Base-by-base conservation (phyloP, 331 rosid genomes). In the Phaseolus coccineus region DNA sequence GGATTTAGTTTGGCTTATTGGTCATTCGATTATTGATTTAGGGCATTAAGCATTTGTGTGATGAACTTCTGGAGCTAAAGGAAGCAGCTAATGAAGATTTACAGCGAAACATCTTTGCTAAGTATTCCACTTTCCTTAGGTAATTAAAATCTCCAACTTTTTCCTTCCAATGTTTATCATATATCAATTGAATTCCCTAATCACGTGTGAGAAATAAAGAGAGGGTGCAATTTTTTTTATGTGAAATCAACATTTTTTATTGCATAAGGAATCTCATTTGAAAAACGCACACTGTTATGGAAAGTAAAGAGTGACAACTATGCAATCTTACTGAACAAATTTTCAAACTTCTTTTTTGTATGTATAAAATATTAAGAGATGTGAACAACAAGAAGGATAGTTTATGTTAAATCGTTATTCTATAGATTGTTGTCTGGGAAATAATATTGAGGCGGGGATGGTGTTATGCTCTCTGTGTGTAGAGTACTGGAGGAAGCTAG, bases 41-140 rank as follows among this genome's bases (percentile, higher is more conserved):
- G 97, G 96, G 97, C 13, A 89, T 91, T 55, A 88, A 87, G 68
- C 97, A 91, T 85, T 84, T 93, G 28, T 93, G 97, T 78, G 85
- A 86, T 19, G 97, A 93, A 55, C 91, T 91, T 37, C 64, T 80
- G 5, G 96, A 93, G 88, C 87, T 93, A 30, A 87, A 88, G 87
- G 87, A 44, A 37, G 91, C 80, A 30, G 91, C 97, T 33, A 77
- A 61, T 74, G 88, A 84, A 62, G 94, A 85, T 44, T 89, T 93
- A 53, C 87, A 84, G 44, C 79, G 58, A 67, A 87, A 84, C 83
- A 77, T 89, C 2, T 76, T 84, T 73, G 79, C 89, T 6, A 88
- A 87, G 63, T 93, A 83, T 84, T 84, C 89, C 11, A 87, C 85
- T 53, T 91, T 93, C 58, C 78, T 91, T 8, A 89, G 91, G 97